Evolutionary conservation across 2,329 filamentous ascomycete genomes (phyloP).

Genomic region (Trichoderma atroviride): DNA sequence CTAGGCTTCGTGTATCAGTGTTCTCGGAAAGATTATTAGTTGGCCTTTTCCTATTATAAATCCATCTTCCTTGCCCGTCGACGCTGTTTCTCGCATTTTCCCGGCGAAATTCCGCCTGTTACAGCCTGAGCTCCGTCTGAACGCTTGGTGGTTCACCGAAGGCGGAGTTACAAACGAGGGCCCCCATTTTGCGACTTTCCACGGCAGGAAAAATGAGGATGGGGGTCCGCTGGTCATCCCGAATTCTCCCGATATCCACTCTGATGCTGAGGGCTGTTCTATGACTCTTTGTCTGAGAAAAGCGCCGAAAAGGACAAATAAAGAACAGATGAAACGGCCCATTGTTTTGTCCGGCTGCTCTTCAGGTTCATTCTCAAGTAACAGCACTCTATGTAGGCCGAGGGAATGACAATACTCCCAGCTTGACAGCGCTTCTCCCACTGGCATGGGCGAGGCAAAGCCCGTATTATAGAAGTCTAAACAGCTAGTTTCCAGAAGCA

Average conservation of each 20-base stretch:
- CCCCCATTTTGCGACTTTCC: slow-evolving; percentile 18
- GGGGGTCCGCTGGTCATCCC: slow-evolving; percentile 21
- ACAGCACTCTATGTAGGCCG: neutral
- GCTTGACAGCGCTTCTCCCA: neutral
- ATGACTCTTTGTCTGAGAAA: neutral
- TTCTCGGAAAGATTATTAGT: neutral
- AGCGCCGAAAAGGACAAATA: neutral
- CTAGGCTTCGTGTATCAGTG: neutral
- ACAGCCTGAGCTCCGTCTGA: neutral
- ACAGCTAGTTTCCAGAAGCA: neutral
- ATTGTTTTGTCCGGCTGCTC: neutral
- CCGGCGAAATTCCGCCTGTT: slow-evolving; percentile 1
- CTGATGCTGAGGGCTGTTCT: neutral
- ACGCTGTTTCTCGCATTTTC: neutral
- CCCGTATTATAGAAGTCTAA: neutral
- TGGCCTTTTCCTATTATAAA: neutral
- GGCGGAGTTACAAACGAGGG: slow-evolving; percentile 4
- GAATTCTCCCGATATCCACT: slow-evolving; percentile 26
- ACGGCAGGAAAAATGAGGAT: slow-evolving; percentile 15
- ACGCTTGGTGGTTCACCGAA: slow-evolving; percentile 16
- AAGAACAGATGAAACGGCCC: neutral
- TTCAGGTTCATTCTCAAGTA: neutral
- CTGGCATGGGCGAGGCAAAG: neutral
- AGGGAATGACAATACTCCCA: neutral
- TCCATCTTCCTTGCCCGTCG: neutral